Evolutionary conservation across 306 rosid species (phyloP).

Genomic region (Cucumis cinereus): DNA sequence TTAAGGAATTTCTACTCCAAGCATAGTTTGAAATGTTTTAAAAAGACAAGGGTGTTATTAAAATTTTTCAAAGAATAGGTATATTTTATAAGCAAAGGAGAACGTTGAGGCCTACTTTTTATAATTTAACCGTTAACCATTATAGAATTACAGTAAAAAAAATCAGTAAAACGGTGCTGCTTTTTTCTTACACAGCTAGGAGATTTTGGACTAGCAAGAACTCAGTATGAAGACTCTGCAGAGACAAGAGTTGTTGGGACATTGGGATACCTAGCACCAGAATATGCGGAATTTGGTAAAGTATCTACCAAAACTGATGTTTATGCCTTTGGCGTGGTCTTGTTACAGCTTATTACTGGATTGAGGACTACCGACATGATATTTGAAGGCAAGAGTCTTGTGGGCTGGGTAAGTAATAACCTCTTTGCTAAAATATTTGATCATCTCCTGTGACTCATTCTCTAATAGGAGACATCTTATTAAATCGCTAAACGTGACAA

Average conservation of each 20-base stretch:
- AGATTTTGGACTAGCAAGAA: constrained; percentile 82
- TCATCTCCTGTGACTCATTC: background rate
- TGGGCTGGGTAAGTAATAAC: constrained; percentile 63
- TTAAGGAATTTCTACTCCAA: too few species aligned
- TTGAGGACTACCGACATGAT: constrained; percentile 55
- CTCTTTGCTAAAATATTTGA: constrained; percentile 5
- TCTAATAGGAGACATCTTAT: background rate
- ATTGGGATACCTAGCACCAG: constrained; percentile 85
- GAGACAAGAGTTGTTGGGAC: constrained; percentile 69
- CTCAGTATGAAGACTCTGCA: constrained; percentile 31
- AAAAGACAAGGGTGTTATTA: too few species aligned
- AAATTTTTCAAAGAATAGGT: too few species aligned
- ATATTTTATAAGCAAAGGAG: too few species aligned
- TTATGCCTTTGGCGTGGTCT: constrained; percentile 74
- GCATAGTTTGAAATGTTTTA: too few species aligned
- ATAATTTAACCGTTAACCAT: too few species aligned
- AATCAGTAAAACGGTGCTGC: background rate
- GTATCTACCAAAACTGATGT: constrained; percentile 79
- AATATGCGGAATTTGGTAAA: constrained; percentile 77
- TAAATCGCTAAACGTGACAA: background rate
- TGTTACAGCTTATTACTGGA: constrained; percentile 76
- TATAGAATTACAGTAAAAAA: background rate
- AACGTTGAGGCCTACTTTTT: too few species aligned
- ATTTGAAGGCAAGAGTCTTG: constrained; percentile 69
- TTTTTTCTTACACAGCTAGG: constrained; percentile 38